Conservation (phyloP, 345 rosid species). For the Capsella bursapastoris region DNA sequence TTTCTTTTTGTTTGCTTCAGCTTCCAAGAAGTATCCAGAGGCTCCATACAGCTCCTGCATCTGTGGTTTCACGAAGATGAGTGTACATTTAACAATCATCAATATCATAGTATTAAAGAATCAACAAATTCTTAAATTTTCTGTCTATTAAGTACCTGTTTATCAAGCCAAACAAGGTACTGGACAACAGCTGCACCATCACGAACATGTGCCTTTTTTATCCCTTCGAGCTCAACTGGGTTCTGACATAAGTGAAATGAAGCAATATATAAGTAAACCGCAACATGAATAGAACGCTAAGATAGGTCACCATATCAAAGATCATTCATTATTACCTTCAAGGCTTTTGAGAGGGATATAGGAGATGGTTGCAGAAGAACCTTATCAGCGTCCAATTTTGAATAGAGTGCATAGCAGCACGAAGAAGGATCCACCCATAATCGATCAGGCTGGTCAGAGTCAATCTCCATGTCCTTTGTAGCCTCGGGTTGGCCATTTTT, state of each 20-base stretch:
- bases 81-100: background rate
- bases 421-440: constrained; percentile 84
- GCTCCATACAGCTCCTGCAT: constrained; percentile 95
- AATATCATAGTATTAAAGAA: background rate
- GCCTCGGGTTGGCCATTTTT: background rate
- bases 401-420: constrained; percentile 89
- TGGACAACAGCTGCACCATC: constrained; percentile 99
- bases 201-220: constrained; percentile 84
- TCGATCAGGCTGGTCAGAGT: constrained; percentile 48
- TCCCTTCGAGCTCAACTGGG: constrained; percentile 85
- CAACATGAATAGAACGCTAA: background rate
- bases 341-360: constrained; percentile 85
- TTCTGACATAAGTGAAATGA: constrained; percentile 51
- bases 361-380: constrained; percentile 86
- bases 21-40: constrained; percentile 85
- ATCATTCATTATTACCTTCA: constrained; percentile 64
- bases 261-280: background rate
- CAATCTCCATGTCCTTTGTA: constrained; percentile 37
- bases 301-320: background rate
- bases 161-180: constrained; percentile 90
- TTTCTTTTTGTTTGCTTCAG: constrained; percentile 53
- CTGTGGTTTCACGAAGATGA: constrained; percentile 49
- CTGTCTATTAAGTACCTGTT: constrained; percentile 53
- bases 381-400: constrained; percentile 70
- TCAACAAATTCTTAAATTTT: background rate